Evolutionary conservation across 768 basidiomycete species (phyloP).

Genomic region (Amanita pallidorosea): DNA sequence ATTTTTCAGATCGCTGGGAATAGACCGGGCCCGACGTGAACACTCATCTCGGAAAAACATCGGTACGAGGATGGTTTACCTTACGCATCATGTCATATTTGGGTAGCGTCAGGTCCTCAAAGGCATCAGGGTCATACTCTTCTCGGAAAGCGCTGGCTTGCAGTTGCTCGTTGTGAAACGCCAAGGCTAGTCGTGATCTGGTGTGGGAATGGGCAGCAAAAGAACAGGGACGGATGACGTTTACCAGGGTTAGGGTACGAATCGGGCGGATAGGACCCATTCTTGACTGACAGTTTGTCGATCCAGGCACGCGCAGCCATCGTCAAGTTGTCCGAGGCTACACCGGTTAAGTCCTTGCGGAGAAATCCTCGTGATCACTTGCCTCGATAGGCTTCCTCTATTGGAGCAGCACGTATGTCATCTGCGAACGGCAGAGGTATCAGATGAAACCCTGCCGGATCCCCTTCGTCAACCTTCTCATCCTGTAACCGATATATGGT

Average conservation of each 20-base stretch:
- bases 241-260: conserved; percentile 85
- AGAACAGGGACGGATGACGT: conserved; percentile 13
- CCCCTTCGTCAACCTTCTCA: conserved; percentile 58
- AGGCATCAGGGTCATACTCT: conserved; percentile 66
- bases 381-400: conserved; percentile 60
- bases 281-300: conserved; percentile 67
- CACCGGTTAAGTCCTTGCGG: neutral
- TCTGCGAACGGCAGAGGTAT: conserved; percentile 92
- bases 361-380: conserved; percentile 9
- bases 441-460: conserved; percentile 87
- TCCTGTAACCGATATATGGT: conserved; percentile 28
- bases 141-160: conserved; percentile 91
- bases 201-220: conserved; percentile 2
- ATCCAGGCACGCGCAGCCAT: conserved; percentile 66
- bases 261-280: conserved; percentile 79
- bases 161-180: conserved; percentile 82
- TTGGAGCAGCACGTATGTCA: conserved; percentile 75
- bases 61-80: conserved; percentile 24
- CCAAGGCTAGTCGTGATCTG: conserved; percentile 45
- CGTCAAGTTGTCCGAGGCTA: conserved; percentile 61
- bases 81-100: conserved; percentile 71
- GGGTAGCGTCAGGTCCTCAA: conserved; percentile 78
- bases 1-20: conserved; percentile 50
- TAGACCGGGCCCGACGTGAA: conserved; percentile 22
- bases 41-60: neutral